These are phyloP conservation scores for Scutellaria galericulata DNA, from an alignment of 257 asterid species.

Conservation along the genomic window DNA sequence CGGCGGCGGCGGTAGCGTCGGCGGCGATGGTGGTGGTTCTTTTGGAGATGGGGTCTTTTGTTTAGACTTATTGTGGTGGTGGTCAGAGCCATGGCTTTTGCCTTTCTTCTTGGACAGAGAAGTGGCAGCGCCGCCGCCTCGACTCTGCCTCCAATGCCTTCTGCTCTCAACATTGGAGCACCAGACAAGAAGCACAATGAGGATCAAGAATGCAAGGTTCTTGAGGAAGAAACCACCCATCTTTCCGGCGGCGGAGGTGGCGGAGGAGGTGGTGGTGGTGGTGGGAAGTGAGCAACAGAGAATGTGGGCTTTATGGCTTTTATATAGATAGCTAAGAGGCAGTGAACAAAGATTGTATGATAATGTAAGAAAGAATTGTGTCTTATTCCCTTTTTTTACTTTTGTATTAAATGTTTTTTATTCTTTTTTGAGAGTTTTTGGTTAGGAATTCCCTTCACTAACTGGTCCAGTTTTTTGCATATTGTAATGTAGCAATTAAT, in stretches of 20 bases:
- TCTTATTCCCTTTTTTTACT: conserved; percentile 35
- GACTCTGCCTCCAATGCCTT: conserved; percentile 60
- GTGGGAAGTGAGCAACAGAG: conserved; percentile 33
- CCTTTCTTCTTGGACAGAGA: conserved; percentile 63
- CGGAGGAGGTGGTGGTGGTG: conserved; percentile 30
- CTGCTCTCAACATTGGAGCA: conserved; percentile 51
- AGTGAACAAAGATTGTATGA: conserved; percentile 25
- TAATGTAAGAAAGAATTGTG: conserved; percentile 31
- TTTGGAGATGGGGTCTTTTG: conserved; percentile 45
- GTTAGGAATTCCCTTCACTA: conserved; percentile 32
- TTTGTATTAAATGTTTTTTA: conserved; percentile 36
- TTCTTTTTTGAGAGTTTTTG: conserved; percentile 45
- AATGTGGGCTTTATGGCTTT: conserved; percentile 45
- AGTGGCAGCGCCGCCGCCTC: conserved; percentile 32
- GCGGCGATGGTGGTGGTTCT: conserved; percentile 35
- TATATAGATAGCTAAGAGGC: conserved; percentile 39
- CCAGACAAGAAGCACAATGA: conserved; percentile 51
- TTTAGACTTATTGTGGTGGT: conserved; percentile 60
- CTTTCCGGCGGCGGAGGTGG: background rate
- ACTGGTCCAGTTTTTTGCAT: conserved; percentile 1
- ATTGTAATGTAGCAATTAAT: conserved; percentile 28
- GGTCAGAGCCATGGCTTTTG: conserved; percentile 44
- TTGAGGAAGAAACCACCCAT: conserved; percentile 58
- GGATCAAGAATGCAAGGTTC: conserved; percentile 51
- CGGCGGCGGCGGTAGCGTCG: conserved; percentile 36